phyloP scores from a whole-genome alignment of 371 early-diverging fungal species.

The Nematocida displodere region DNA sequence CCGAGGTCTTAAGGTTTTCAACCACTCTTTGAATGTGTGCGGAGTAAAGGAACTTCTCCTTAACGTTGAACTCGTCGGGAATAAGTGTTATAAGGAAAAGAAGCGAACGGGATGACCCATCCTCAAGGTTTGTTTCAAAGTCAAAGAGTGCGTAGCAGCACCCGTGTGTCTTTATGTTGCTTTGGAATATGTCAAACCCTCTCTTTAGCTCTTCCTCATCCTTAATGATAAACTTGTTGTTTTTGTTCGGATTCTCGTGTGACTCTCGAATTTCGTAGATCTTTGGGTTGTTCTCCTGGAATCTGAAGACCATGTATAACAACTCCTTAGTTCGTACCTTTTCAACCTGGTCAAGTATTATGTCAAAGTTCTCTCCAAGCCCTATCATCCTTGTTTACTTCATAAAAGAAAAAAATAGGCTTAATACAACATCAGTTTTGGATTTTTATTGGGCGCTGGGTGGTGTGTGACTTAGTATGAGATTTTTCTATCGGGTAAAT shows the following conservation, averaged over 20 bases:
- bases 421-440: too few relatives aligned
- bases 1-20: slow-evolving; percentile 22
- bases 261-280: slow-evolving; percentile 24
- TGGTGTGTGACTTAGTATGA: too few relatives aligned
- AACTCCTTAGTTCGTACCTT: slow-evolving; percentile 47
- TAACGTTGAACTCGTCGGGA: slow-evolving; percentile 53
- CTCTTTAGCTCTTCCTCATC: slow-evolving; percentile 49
- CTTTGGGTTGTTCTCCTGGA: background rate
- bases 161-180: slow-evolving; percentile 30
- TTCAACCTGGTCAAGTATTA: slow-evolving; percentile 30
- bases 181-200: slow-evolving; percentile 50
- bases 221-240: slow-evolving; percentile 18
- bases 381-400: slow-evolving; percentile 14
- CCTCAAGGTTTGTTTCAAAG: slow-evolving; percentile 54
- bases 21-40: slow-evolving; percentile 27
- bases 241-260: slow-evolving; percentile 15
- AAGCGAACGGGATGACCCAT: slow-evolving; percentile 51
- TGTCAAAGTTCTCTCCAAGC: slow-evolving; percentile 41
- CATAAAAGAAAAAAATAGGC: background rate
- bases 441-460: too few relatives aligned
- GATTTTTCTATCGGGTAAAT: too few relatives aligned
- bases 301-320: slow-evolving; percentile 33
- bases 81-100: slow-evolving; percentile 59
- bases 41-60: slow-evolving; percentile 56
- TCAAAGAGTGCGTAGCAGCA: slow-evolving; percentile 61